Evolutionary conservation across 2,329 filamentous ascomycete species (phyloP), one percentile per base, ranked within the genome.

Genomic region (Gremmenia infestans): DNA sequence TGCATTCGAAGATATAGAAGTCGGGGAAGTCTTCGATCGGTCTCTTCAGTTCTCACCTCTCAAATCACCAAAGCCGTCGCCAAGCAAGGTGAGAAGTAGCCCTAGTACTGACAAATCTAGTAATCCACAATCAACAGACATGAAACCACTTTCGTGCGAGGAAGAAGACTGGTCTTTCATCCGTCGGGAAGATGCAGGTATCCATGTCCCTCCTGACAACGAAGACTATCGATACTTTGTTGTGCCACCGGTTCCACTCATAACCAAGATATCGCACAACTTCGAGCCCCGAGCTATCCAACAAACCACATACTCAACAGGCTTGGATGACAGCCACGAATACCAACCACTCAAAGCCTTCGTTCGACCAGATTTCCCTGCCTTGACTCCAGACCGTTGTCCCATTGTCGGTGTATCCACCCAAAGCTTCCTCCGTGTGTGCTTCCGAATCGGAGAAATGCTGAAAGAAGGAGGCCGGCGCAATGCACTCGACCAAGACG

Each of bases 361-460:
- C 55, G 72, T 74, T 6, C 76, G 82, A 23, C 71, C 75, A 0
- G 67, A 74, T 0, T 85, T 85, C 59, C 82, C 81, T 7, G 45
- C 58, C 4, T 70, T 72, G 17, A 70, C 81, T 17, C 71, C 71
- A 2, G 78, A 83, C 63, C 74, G 79, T 36, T 82, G 81, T 22
- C 75, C 76, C 2, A 72, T 86, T 5, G 71, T 77, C 14, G 81
- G 82, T 8, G 63, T 83, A 2, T 78, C 78, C 0, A 72, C 77
- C 1, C 67, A 71, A 9, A 71, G 65, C 0, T 56, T 78, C 6
- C 71, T 86, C 12, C 77, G 81, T 11, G 83, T 80, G 0, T 88
- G 84, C 65, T 88, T 89, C 62, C 78, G 83, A 25, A 74, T 87
- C 23, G 81, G 80, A 3, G 83, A 88, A 64, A 78, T 86, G 55